Conservation (phyloP, 163 green algal genomes). For the Smithsoniella earleae region DNA sequence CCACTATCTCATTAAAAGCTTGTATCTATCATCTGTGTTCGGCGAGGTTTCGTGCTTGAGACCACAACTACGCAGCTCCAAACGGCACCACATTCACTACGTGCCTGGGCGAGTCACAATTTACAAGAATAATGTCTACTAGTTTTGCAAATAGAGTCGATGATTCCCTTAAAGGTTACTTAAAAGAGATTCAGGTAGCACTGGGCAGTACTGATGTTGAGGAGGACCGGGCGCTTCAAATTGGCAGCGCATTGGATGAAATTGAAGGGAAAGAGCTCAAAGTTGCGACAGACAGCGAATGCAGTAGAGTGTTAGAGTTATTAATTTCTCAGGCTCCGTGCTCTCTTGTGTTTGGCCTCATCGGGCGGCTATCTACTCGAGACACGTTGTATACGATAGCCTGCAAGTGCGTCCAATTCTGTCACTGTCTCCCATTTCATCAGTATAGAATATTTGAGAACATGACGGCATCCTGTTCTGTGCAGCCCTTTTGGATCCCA, state of each 20-base stretch:
- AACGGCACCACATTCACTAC: no score
- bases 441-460: no score
- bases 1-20: no score
- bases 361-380: not conserved
- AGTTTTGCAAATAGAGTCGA: not conserved
- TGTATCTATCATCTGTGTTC: no score
- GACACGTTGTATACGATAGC: not conserved
- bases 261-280: not conserved
- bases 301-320: not conserved
- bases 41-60: no score
- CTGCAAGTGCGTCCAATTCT: slow-evolving; percentile 6
- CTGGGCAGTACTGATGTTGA: not conserved
- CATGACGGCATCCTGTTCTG: no score
- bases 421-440: no score
- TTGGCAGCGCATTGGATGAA: not conserved
- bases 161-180: not conserved
- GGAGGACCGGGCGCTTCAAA: no score
- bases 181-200: not conserved
- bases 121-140: not conserved
- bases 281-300: not conserved
- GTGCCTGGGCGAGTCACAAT: no score
- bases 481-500: not conserved
- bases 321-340: not conserved
- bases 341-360: not conserved
- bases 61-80: no score